Conservation (phyloP, 2,329 filamentous ascomycete species). For the Alternaria sp. region DNA sequence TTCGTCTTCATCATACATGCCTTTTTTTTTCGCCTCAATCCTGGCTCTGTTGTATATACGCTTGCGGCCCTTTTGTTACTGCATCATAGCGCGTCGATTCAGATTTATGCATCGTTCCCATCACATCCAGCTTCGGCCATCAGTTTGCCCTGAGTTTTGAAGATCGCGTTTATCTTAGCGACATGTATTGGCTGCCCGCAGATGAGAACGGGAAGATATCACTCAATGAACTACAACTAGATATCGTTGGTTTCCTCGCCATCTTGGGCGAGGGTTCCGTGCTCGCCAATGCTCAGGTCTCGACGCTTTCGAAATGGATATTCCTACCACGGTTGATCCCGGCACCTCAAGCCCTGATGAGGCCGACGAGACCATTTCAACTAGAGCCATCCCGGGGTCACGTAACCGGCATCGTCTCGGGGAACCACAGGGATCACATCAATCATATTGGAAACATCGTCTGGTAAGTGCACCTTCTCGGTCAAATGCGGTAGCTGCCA, state of each 20-base stretch:
- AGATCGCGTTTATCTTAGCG: not conserved
- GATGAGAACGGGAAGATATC: constrained; percentile 25
- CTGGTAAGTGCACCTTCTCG: constrained; percentile 39
- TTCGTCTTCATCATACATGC: constrained; percentile 19
- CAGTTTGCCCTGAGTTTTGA: constrained; percentile 13
- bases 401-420: constrained; percentile 56
- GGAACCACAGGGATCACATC: constrained; percentile 54
- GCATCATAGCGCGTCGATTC: not conserved
- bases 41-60: constrained; percentile 22
- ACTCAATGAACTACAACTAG: constrained; percentile 55
- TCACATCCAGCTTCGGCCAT: constrained; percentile 9
- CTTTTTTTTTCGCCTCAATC: constrained; percentile 9
- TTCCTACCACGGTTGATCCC: constrained; percentile 58
- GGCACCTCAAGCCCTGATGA: constrained; percentile 58
- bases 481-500: not conserved
- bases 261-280: constrained; percentile 60
- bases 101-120: constrained; percentile 30
- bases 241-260: constrained; percentile 63
- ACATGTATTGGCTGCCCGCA: constrained; percentile 47
- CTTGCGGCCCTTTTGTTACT: constrained; percentile 9
- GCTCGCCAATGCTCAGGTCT: constrained; percentile 57
- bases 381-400: constrained; percentile 50
- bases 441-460: constrained; percentile 59
- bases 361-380: constrained; percentile 51
- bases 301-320: constrained; percentile 57